A percentile compares a stretch with the other conserved stretches of the same genome.
Conservation (phyloP, 2,329 filamentous ascomycete species). For the Epichloe baconii region DNA sequence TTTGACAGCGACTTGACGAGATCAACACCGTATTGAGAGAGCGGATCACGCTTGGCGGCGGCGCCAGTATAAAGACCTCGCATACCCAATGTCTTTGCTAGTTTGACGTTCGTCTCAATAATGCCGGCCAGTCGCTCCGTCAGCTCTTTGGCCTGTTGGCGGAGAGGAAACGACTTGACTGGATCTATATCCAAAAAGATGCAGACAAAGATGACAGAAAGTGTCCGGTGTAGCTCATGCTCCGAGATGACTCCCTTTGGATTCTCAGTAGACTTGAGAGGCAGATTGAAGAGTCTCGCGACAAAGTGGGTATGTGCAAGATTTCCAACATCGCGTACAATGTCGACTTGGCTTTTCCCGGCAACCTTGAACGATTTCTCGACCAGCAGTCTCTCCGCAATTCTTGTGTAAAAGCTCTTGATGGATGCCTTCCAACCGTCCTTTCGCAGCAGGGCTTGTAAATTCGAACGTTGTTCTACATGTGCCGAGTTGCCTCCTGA, state of each 20-base stretch:
- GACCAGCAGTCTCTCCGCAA: conserved; percentile 45
- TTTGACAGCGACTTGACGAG: conserved; percentile 54
- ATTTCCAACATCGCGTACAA: conserved; percentile 58
- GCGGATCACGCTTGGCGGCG: conserved; percentile 34
- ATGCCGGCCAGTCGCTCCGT: conserved; percentile 45
- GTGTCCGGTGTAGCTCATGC: conserved; percentile 45
- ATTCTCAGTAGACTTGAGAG: conserved; percentile 49
- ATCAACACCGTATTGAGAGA: conserved; percentile 51
- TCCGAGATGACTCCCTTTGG: conserved; percentile 44
- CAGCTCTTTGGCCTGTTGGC: conserved; percentile 43
- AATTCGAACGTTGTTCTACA: conserved; percentile 35
- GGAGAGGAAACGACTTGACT: conserved; percentile 51
- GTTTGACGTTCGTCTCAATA: conserved; percentile 53
- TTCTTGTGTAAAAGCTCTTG: conserved; percentile 53
- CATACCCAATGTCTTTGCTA: conserved; percentile 27
- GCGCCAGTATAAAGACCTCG: conserved; percentile 37
- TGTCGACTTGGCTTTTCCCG: conserved; percentile 48
- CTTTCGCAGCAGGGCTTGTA: conserved; percentile 45
- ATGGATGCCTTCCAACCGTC: conserved; percentile 49
- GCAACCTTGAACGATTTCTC: conserved; percentile 52
- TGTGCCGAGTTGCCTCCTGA: conserved; percentile 38
- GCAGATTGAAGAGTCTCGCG: conserved; percentile 49
- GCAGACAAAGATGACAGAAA: conserved; percentile 51
- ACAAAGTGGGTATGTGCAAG: conserved; percentile 52
- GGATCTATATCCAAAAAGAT: conserved; percentile 56